Percentiles rank a stretch among this genome's conserved stretches.
phyloP scores from a whole-genome alignment of 225 moss, liverwort and hornwort species.

The Pleurozium schreberi region DNA sequence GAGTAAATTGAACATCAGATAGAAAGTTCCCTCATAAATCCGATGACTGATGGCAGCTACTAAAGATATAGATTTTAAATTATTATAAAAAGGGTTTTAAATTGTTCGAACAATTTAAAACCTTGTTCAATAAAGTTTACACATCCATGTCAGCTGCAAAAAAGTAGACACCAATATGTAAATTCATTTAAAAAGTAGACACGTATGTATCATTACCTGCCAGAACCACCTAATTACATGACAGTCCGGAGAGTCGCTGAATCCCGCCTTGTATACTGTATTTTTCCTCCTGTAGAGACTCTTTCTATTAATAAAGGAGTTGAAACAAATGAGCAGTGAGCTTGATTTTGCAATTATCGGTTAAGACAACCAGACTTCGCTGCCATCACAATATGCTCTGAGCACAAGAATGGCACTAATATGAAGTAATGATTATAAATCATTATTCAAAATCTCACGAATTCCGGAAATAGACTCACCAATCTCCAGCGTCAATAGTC shows the following conservation, averaged over 20 bases:
- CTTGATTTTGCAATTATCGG: neutral
- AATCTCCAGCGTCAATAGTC: slow-evolving; percentile 83
- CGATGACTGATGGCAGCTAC: neutral
- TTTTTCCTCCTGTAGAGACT: slow-evolving; percentile 75
- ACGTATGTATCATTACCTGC: slow-evolving; percentile 45
- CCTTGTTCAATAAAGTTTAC: neutral
- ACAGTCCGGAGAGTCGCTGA: slow-evolving; percentile 78
- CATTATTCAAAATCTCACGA: neutral
- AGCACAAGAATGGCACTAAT: neutral
- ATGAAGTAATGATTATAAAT: neutral
- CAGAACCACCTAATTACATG: slow-evolving; percentile 98
- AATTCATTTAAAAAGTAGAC: neutral
- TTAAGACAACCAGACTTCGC: neutral
- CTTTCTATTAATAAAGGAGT: neutral
- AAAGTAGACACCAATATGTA: neutral
- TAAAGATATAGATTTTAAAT: neutral
- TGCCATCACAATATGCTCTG: neutral
- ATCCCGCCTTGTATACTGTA: slow-evolving; percentile 96
- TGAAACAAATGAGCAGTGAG: neutral
- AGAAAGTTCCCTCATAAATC: neutral
- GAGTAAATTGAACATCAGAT: neutral
- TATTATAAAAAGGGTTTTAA: neutral
- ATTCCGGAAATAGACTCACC: slow-evolving; percentile 30
- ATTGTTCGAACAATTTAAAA: neutral
- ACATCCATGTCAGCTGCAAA: neutral